Base-by-base conservation (phyloP, 116 monocot species). In the Papilionanthe hybrid region DNA sequence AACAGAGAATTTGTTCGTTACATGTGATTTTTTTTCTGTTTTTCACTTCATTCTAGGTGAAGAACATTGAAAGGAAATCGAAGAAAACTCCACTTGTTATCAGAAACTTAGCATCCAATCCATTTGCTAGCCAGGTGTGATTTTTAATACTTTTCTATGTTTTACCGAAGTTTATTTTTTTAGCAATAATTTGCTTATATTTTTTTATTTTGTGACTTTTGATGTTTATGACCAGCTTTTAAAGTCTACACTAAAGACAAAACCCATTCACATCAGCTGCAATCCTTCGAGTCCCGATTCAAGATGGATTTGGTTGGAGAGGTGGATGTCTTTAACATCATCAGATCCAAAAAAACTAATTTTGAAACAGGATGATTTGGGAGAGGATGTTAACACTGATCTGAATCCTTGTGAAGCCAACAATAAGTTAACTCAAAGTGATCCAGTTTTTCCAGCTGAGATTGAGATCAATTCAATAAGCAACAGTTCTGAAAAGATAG, bases 251-350 rank as follows among this genome's bases (percentile, higher is more conserved):
- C 82, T 86, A 7, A 86, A 77, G 67, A 81, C 83, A 85, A 94
- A 85, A 71, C 68, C 87, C 25, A 89, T 91, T 65, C 66, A 78
- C 60, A 91, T 94, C 67, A 94, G 80, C 30, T 94, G 93, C 79
- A 93, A 99, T 81, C 91, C 91, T 84, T 89, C 85, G 68, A 90
- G 43, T 71, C 56, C 83, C 23, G 90, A 93, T 86, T 90, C 91
- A 49, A 78, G 87, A 65, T 99, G 98, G 98, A 72, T 86, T 73
- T 99, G 98, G 83, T 48, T 83, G 72, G 83, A 83, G 78, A 73
- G 83, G 63, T 83, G 83, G 83, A 83, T 83, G 83, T 41, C 73
- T 44, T 49, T 83, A 42, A 63, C 44, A 55, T 83, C 83, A 30
- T 42, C 55, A 30, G 58, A 42, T 37, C 72, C 30, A 48, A 20